Conservation (phyloP, 805 yeast species). For the Nakazawaea ishiwadae region DNA sequence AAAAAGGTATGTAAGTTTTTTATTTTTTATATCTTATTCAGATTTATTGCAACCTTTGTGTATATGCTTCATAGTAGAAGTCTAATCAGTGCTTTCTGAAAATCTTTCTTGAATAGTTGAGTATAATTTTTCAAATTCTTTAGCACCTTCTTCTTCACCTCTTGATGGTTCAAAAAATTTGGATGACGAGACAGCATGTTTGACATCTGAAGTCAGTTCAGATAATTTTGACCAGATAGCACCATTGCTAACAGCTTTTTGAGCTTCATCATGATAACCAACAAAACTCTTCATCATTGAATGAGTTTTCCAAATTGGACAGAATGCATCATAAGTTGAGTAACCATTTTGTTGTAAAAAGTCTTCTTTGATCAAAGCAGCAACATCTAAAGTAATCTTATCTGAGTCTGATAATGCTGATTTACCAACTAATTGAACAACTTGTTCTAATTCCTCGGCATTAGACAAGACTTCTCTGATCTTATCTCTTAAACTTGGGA, state of each 20-base stretch:
- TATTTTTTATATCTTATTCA: conserved; percentile 7
- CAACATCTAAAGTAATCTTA: conserved; percentile 92
- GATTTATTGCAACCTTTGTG: too few species aligned
- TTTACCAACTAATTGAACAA: conserved; percentile 98
- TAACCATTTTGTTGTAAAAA: conserved; percentile 99
- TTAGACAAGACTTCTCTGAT: conserved; percentile 91
- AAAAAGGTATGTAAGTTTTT: not conserved
- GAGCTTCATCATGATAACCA: conserved; percentile 93
- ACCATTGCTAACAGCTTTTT: conserved; percentile 91
- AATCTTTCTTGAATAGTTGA: conserved; percentile 80
- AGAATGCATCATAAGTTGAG: conserved; percentile 96
- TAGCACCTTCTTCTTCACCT: conserved; percentile 75
- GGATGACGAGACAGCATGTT: conserved; percentile 89
- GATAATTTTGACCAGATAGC: conserved; percentile 91
- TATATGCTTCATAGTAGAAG: not conserved
- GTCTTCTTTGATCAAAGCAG: conserved; percentile 90
- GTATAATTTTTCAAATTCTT: conserved; percentile 73
- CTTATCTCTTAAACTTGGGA: conserved; percentile 84
- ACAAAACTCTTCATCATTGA: conserved; percentile 97
- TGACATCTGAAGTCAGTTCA: conserved; percentile 85
- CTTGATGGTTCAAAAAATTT: conserved; percentile 94
- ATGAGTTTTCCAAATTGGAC: conserved; percentile 98
- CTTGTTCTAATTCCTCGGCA: conserved; percentile 98
- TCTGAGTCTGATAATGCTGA: conserved; percentile 95
- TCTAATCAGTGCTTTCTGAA: conserved; percentile 89